Conservation (phyloP, 495 filamentous ascomycete species). For the Aspergillus avenaceus region DNA sequence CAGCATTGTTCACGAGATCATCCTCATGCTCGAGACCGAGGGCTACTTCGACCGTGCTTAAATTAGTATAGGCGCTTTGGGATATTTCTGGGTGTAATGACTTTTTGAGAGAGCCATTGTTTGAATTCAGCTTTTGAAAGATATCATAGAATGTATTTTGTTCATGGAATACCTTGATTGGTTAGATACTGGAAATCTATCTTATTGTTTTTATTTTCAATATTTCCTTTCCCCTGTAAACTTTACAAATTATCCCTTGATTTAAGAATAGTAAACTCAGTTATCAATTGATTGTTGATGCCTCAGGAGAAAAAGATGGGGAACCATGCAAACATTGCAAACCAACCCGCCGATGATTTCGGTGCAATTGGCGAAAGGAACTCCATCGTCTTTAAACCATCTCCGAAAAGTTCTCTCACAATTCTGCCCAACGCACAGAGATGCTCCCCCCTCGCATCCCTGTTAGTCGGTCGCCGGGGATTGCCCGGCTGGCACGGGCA, state of each 20-base stretch:
- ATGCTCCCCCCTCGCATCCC: constrained; percentile 18
- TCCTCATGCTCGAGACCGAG: constrained; percentile 83
- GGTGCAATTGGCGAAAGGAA: too few relatives aligned
- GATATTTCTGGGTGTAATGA: constrained; percentile 8
- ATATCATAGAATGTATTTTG: background rate
- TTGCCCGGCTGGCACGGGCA: constrained; percentile 12
- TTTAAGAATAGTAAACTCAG: too few relatives aligned
- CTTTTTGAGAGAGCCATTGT: background rate
- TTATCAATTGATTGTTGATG: too few relatives aligned
- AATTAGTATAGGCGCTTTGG: constrained; percentile 7
- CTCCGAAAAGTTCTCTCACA: background rate
- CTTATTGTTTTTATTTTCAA: too few relatives aligned
- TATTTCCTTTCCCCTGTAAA: too few relatives aligned
- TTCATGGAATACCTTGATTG: constrained; percentile 1
- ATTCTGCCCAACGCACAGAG: constrained; percentile 4
- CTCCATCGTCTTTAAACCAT: background rate
- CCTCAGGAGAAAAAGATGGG: too few relatives aligned
- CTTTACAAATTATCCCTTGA: too few relatives aligned
- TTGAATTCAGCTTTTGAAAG: background rate
- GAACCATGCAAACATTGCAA: constrained; percentile 17
- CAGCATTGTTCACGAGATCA: constrained; percentile 94
- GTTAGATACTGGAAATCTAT: too few relatives aligned
- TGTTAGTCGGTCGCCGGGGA: constrained; percentile 30
- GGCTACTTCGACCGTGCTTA: constrained; percentile 59
- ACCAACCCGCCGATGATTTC: too few relatives aligned